These are phyloP conservation scores for Leishmania amazonensis DNA, from an alignment of 208 protist genomes.

Conservation along the genomic window DNA sequence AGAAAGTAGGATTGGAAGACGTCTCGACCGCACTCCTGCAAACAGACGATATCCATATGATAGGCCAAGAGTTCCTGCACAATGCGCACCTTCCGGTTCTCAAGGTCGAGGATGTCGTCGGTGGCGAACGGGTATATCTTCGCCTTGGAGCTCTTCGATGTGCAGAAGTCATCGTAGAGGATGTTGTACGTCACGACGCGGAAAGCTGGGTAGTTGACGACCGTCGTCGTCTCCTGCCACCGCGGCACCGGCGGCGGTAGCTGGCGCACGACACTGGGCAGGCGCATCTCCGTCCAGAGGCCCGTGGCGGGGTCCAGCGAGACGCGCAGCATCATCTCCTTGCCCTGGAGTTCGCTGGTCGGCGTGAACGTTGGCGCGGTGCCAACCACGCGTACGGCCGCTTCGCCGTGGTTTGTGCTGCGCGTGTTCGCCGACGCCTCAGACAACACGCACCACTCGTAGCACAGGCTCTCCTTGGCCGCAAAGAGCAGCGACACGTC, in stretches of 20 bases:
- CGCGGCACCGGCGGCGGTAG: slow-evolving; percentile 55
- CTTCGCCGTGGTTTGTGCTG: neutral
- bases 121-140: slow-evolving; percentile 90
- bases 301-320: slow-evolving; percentile 40
- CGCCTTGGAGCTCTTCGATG: slow-evolving; percentile 48
- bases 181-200: slow-evolving; percentile 93
- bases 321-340: slow-evolving; percentile 61
- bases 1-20: slow-evolving; percentile 75
- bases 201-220: slow-evolving; percentile 45
- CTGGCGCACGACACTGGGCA: slow-evolving; percentile 45
- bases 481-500: slow-evolving; percentile 64
- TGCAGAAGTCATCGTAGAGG: slow-evolving; percentile 89
- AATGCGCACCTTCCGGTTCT: slow-evolving; percentile 74
- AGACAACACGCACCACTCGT: slow-evolving; percentile 72
- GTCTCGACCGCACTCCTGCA: slow-evolving; percentile 91
- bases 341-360: slow-evolving; percentile 46
- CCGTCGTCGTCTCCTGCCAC: slow-evolving; percentile 56
- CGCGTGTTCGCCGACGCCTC: slow-evolving; percentile 2
- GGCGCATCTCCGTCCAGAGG: slow-evolving; percentile 67
- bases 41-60: slow-evolving; percentile 77
- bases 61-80: slow-evolving; percentile 85
- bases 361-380: slow-evolving; percentile 59
- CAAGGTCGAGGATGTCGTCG: slow-evolving; percentile 69
- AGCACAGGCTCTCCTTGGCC: slow-evolving; percentile 37
- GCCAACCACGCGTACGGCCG: slow-evolving; percentile 37